These are phyloP conservation scores for Citrus maxima DNA, from an alignment of 345 rosid species.

Conservation along the genomic window DNA sequence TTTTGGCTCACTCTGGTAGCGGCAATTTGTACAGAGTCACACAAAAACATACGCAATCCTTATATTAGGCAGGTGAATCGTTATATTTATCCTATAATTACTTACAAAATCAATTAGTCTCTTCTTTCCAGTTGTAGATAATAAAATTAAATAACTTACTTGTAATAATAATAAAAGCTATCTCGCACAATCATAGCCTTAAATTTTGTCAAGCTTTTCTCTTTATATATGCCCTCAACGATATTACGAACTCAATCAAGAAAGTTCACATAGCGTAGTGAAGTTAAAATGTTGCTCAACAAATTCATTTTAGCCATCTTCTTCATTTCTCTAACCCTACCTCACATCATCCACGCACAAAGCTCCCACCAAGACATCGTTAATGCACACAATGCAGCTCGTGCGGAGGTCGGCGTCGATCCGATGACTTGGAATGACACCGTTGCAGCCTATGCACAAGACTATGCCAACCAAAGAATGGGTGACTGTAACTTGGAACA, in stretches of 20 bases:
- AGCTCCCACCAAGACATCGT: slow-evolving; percentile 16
- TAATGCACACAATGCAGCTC: slow-evolving; percentile 18
- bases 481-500: slow-evolving; percentile 18
- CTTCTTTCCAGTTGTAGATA: neutral
- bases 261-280: too few species aligned
- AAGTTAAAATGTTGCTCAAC: neutral
- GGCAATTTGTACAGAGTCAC: neutral
- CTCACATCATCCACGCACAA: neutral
- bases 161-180: too few species aligned
- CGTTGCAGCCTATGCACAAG: slow-evolving; percentile 16
- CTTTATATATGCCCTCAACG: neutral
- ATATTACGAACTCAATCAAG: neutral
- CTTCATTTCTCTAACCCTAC: neutral
- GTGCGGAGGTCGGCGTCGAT: slow-evolving; percentile 14
- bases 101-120: neutral
- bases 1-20: neutral
- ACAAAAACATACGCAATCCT: neutral
- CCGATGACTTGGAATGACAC: slow-evolving; percentile 18
- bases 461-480: slow-evolving; percentile 4
- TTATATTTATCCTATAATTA: neutral
- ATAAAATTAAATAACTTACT: neutral
- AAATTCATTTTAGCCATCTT: neutral
- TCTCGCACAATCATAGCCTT: neutral
- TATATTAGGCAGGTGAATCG: slow-evolving; percentile 1
- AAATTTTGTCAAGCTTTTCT: neutral